Conservation (phyloP, 2,329 filamentous ascomycete genomes). For the Cladosporium cucumerinum region DNA sequence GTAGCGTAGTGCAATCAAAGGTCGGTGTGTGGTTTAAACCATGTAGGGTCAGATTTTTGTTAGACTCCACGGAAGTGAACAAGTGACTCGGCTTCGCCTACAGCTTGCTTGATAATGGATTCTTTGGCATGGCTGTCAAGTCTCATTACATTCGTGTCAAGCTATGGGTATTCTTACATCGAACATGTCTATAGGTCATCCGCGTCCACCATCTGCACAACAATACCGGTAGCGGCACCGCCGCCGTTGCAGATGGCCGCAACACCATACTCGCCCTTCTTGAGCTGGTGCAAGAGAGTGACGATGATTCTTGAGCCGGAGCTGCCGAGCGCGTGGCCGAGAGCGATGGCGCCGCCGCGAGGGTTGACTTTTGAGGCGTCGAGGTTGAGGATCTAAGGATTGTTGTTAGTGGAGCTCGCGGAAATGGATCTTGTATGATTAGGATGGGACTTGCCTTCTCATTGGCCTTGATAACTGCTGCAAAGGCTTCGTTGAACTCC, state of each 20-base stretch:
- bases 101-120: not conserved
- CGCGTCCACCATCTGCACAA: conserved; percentile 73
- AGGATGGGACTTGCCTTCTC: conserved; percentile 60
- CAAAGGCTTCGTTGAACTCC: conserved; percentile 99
- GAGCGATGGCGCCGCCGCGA: conserved; percentile 83
- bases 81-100: not conserved
- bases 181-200: conserved; percentile 32
- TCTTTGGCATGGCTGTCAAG: not conserved
- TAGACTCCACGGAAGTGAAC: not conserved
- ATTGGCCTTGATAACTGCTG: conserved; percentile 91
- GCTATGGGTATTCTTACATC: conserved; percentile 2
- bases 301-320: conserved; percentile 89
- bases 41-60: not conserved
- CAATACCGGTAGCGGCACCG: conserved; percentile 84
- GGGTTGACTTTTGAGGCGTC: conserved; percentile 79
- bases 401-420: conserved; percentile 19
- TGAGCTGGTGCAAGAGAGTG: conserved; percentile 84
- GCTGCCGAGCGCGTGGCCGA: conserved; percentile 89
- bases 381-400: conserved; percentile 69
- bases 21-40: too few relatives aligned
- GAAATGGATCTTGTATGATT: not conserved
- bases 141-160: conserved; percentile 7
- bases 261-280: conserved; percentile 89
- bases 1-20: too few relatives aligned
- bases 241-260: conserved; percentile 97